phyloP scores from a whole-genome alignment of 176 grass and related monocot species.

The Juncus effusus region DNA sequence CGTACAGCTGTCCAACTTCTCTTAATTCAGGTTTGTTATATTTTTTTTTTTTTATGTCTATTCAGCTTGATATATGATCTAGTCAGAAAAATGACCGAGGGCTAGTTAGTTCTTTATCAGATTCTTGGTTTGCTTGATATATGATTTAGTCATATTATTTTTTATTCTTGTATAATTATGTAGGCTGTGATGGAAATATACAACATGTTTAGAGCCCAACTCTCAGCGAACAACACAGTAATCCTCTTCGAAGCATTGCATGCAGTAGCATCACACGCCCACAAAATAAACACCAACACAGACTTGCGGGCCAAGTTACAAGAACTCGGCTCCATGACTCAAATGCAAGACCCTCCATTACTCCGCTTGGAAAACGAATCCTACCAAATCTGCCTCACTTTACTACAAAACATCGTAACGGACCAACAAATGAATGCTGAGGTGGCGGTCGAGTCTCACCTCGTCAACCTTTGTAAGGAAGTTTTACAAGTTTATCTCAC shows the following conservation, averaged over 20 bases:
- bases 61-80: neutral
- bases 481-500: conserved; percentile 85
- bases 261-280: conserved; percentile 77
- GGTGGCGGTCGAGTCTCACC: conserved; percentile 56
- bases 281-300: conserved; percentile 86
- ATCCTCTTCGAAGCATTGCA: conserved; percentile 94
- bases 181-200: conserved; percentile 99
- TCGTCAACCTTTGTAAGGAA: conserved; percentile 78
- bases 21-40: conserved; percentile 80
- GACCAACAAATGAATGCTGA: conserved; percentile 48
- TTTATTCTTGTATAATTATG: conserved; percentile 27
- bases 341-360: conserved; percentile 94
- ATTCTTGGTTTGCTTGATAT: conserved; percentile 1
- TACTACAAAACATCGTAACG: conserved; percentile 79
- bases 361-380: conserved; percentile 95
- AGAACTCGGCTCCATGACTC: conserved; percentile 91
- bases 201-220: conserved; percentile 76
- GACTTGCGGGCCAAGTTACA: conserved; percentile 87
- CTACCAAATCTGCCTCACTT: conserved; percentile 78
- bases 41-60: conserved; percentile 5
- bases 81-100: neutral
- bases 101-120: neutral
- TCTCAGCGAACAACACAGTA: conserved; percentile 78
- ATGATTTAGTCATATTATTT: conserved; percentile 2
- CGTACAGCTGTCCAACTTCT: conserved; percentile 96